Conservation (phyloP, 305 asterid genomes). For the Solanum hybrid region DNA sequence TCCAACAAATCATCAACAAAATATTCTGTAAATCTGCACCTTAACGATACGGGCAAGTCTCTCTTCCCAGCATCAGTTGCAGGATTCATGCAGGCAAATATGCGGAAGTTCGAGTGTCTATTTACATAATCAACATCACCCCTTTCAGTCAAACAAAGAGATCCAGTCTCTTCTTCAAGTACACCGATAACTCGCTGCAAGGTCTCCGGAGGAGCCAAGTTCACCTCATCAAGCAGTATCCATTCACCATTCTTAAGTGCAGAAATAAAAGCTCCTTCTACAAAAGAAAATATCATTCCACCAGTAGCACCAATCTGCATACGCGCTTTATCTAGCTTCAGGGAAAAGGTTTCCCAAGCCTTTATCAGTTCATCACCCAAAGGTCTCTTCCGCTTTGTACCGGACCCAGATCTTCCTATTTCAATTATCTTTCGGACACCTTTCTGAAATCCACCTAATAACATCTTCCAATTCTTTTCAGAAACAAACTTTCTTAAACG, state of each 20-base stretch:
- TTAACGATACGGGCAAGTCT: conserved; percentile 64
- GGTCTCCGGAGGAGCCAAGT: conserved; percentile 98
- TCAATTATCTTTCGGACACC: conserved; percentile 40
- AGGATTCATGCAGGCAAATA: conserved; percentile 99
- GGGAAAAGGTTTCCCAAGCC: conserved; percentile 58
- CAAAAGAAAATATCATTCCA: conserved; percentile 94
- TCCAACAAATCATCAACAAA: conserved; percentile 86
- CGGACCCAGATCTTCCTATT: conserved; percentile 37
- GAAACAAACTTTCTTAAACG: conserved; percentile 29
- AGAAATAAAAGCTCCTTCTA: conserved; percentile 88
- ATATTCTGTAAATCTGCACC: conserved; percentile 89
- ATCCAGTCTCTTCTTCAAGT: conserved; percentile 85
- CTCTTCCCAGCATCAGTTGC: conserved; percentile 99
- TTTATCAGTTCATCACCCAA: conserved; percentile 35
- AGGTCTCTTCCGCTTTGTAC: conserved; percentile 79
- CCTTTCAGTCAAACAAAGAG: conserved; percentile 87
- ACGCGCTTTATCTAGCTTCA: conserved; percentile 55
- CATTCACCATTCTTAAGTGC: conserved; percentile 91
- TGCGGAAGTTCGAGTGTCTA: conserved; percentile 68
- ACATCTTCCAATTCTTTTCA: conserved; percentile 68
- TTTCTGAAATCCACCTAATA: conserved; percentile 54
- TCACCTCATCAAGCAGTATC: conserved; percentile 96
- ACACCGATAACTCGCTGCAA: conserved; percentile 89
- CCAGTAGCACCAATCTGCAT: conserved; percentile 59
- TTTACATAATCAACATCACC: conserved; percentile 72